phyloP scores from a whole-genome alignment of 208 protist species.

The Crithidia fasciculata region DNA sequence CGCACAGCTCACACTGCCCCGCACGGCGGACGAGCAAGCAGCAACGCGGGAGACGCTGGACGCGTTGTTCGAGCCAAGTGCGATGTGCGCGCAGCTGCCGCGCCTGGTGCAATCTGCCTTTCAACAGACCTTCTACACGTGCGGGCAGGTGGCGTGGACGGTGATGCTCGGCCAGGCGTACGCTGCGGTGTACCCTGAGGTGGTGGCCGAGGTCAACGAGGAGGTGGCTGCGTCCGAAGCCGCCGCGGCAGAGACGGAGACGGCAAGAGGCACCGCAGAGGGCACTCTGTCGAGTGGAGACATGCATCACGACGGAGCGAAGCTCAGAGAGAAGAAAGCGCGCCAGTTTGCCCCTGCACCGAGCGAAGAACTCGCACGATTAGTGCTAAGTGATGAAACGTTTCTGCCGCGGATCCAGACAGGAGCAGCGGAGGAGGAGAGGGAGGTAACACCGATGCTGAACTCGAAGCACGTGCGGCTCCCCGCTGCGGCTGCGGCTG shows the following conservation, averaged over 20 bases:
- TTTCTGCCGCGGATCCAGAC: background rate
- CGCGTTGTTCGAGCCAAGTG: background rate
- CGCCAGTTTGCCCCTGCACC: background rate
- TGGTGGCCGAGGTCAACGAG: background rate
- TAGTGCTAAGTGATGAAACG: background rate
- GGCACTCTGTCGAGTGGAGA: background rate
- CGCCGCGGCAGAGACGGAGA: background rate
- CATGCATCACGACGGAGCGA: background rate
- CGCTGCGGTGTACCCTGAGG: constrained; percentile 25
- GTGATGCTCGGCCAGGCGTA: constrained; percentile 65
- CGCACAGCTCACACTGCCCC: background rate
- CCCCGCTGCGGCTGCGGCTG: too few species aligned
- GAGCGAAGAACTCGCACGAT: background rate
- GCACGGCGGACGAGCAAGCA: constrained; percentile 1
- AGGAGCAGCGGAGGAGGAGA: background rate
- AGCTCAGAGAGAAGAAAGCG: background rate
- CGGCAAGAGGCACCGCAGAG: background rate
- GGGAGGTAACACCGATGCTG: background rate
- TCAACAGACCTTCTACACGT: constrained; percentile 55
- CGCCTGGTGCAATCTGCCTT: constrained; percentile 50
- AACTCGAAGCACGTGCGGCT: background rate
- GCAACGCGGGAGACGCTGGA: background rate
- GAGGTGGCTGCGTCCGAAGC: background rate
- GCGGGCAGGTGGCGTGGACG: constrained; percentile 63
- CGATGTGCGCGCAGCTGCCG: constrained; percentile 57